Percentiles rank a stretch among this genome's conserved stretches.
Conservation (phyloP, 2,329 filamentous ascomycete species). For the Boeremia lycopersici region DNA sequence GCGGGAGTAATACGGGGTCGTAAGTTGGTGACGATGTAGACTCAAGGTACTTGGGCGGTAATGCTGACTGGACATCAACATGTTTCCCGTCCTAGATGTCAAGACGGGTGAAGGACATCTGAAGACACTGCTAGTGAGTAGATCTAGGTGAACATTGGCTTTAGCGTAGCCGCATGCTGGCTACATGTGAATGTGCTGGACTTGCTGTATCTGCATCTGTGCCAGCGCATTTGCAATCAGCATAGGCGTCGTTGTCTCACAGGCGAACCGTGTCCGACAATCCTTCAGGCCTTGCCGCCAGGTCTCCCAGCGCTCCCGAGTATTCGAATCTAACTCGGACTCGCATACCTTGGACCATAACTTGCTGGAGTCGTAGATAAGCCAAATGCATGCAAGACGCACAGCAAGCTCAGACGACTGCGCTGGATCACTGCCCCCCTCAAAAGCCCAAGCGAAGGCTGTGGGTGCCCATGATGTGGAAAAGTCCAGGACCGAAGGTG, state of each 20-base stretch:
- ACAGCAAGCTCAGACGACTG: slow-evolving; percentile 4
- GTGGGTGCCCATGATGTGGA: slow-evolving; percentile 6
- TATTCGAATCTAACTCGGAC: background rate
- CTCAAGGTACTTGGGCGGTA: no score
- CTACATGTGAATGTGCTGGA: background rate
- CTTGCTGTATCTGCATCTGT: slow-evolving; percentile 14
- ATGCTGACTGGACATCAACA: no score
- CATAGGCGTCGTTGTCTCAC: slow-evolving; percentile 1
- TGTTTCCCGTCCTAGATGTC: no score
- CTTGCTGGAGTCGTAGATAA: slow-evolving; percentile 16
- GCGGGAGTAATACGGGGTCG: no score
- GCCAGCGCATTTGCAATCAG: slow-evolving; percentile 10
- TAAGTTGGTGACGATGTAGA: no score
- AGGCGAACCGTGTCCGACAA: background rate
- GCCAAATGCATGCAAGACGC: slow-evolving; percentile 18
- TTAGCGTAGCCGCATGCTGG: no score
- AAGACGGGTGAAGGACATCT: background rate
- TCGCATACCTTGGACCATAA: slow-evolving; percentile 9
- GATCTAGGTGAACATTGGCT: background rate
- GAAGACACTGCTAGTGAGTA: no score
- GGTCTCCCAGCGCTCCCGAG: slow-evolving; percentile 7
- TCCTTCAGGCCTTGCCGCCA: slow-evolving; percentile 10
- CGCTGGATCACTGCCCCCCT: background rate
- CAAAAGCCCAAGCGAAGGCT: slow-evolving; percentile 7
- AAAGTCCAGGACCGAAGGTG: slow-evolving; percentile 8